phyloP scores from a whole-genome alignment of 768 basidiomycete species.

The Boletus vermiculosoides region DNA sequence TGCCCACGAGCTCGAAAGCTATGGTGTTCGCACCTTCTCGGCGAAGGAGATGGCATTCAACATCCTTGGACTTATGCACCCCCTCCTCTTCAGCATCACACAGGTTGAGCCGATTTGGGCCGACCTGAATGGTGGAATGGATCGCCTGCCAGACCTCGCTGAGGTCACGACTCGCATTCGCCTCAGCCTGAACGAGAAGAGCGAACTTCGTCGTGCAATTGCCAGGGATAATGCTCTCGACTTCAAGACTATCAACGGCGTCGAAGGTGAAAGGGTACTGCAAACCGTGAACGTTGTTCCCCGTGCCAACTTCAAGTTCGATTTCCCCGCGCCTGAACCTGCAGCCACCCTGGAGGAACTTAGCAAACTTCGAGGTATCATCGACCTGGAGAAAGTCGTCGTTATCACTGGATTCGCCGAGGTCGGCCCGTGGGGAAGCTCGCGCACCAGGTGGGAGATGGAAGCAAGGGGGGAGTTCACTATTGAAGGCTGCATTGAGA shows the following conservation, averaged over 20 bases:
- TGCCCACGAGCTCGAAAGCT: conserved; percentile 88
- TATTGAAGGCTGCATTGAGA: conserved; percentile 97
- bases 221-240: conserved; percentile 94
- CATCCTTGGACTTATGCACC: conserved; percentile 98
- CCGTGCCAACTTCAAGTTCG: conserved; percentile 96
- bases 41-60: conserved; percentile 99
- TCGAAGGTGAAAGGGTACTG: conserved; percentile 87
- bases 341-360: conserved; percentile 71
- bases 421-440: conserved; percentile 97
- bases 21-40: conserved; percentile 96
- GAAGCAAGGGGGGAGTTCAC: conserved; percentile 97
- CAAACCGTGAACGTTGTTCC: conserved; percentile 92
- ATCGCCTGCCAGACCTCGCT: conserved; percentile 91
- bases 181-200: conserved; percentile 74
- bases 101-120: conserved; percentile 99
- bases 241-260: conserved; percentile 87
- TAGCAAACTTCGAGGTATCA: conserved; percentile 75
- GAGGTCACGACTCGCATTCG: conserved; percentile 91
- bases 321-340: conserved; percentile 85
- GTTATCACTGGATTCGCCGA: conserved; percentile 97
- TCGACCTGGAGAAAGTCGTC: conserved; percentile 94
- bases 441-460: conserved; percentile 99
- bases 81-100: conserved; percentile 97
- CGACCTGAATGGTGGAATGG: conserved; percentile 98
- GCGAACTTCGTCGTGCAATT: conserved; percentile 90